phyloP scores from a whole-genome alignment of 495 filamentous ascomycete genomes.

The Xylaria scruposa region DNA sequence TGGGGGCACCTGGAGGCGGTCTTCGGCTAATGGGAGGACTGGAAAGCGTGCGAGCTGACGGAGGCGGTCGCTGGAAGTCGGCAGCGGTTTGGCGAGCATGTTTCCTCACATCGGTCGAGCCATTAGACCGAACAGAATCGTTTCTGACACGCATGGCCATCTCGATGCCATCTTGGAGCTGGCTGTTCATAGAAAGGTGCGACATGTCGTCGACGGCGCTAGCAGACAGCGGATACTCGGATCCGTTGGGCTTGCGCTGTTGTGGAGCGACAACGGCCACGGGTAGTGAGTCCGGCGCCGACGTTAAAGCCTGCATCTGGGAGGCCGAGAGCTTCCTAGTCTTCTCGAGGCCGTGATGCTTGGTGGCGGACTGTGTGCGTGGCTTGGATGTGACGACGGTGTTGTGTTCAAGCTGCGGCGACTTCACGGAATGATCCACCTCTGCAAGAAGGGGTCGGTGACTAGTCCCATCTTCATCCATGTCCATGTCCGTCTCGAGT shows the following conservation, averaged over 20 bases:
- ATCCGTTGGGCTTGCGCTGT: slow-evolving; percentile 38
- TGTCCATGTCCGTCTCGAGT: slow-evolving; percentile 3
- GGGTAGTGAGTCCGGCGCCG: slow-evolving; percentile 59
- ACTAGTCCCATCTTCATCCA: not conserved
- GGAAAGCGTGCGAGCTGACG: slow-evolving; percentile 48
- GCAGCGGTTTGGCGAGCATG: slow-evolving; percentile 34
- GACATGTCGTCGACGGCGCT: slow-evolving; percentile 41
- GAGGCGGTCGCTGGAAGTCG: slow-evolving; percentile 38
- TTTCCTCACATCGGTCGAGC: slow-evolving; percentile 14
- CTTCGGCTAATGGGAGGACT: slow-evolving; percentile 52
- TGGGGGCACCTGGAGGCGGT: slow-evolving; percentile 38
- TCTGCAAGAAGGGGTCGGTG: not conserved
- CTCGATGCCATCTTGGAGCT: slow-evolving; percentile 31
- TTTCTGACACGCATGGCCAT: slow-evolving; percentile 18
- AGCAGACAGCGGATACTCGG: slow-evolving; percentile 46
- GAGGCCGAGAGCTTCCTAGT: slow-evolving; percentile 62
- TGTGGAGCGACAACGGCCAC: slow-evolving; percentile 41
- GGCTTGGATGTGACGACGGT: slow-evolving; percentile 24
- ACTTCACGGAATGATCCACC: not conserved
- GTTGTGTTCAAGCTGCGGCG: slow-evolving; percentile 11
- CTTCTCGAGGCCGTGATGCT: slow-evolving; percentile 37
- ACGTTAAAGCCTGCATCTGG: slow-evolving; percentile 61
- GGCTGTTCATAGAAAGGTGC: slow-evolving; percentile 41
- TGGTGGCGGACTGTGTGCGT: slow-evolving; percentile 33
- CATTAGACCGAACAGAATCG: slow-evolving; percentile 1